phyloP scores from a whole-genome alignment of 345 rosid species.

The Aethionema arabicum region DNA sequence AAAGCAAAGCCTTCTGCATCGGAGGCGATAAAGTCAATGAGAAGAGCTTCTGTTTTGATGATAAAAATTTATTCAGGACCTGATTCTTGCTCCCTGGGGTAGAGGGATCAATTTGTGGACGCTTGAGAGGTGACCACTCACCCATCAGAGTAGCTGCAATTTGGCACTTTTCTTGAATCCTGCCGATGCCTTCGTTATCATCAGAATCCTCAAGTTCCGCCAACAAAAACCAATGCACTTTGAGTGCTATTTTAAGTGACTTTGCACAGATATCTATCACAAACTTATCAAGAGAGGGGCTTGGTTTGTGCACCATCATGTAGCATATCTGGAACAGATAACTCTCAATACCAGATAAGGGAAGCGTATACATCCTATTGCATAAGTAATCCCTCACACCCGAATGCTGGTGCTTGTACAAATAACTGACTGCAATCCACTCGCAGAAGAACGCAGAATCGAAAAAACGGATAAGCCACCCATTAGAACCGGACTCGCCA shows the following conservation, averaged over 20 bases:
- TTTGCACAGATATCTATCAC: constrained; percentile 85
- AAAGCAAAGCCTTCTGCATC: constrained; percentile 59
- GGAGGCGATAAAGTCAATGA: constrained; percentile 84
- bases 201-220: constrained; percentile 96
- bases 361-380: constrained; percentile 96
- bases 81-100: constrained; percentile 91
- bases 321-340: constrained; percentile 93
- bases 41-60: constrained; percentile 86
- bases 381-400: constrained; percentile 98
- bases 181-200: constrained; percentile 91
- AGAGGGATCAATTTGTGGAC: constrained; percentile 48
- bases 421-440: constrained; percentile 99
- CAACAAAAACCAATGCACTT: constrained; percentile 98
- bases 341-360: constrained; percentile 85
- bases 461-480: constrained; percentile 98
- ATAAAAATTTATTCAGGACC: constrained; percentile 72
- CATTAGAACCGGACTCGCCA: constrained; percentile 84
- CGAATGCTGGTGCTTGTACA: constrained; percentile 93
- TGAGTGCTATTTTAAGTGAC: constrained; percentile 82
- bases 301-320: constrained; percentile 95
- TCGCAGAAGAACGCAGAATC: constrained; percentile 98
- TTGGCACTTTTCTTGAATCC: constrained; percentile 98
- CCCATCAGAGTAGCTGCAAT: constrained; percentile 96
- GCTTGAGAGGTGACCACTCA: constrained; percentile 83
- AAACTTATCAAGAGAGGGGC: constrained; percentile 98